Conservation (phyloP, 116 monocot species). For the Iris pallida region DNA sequence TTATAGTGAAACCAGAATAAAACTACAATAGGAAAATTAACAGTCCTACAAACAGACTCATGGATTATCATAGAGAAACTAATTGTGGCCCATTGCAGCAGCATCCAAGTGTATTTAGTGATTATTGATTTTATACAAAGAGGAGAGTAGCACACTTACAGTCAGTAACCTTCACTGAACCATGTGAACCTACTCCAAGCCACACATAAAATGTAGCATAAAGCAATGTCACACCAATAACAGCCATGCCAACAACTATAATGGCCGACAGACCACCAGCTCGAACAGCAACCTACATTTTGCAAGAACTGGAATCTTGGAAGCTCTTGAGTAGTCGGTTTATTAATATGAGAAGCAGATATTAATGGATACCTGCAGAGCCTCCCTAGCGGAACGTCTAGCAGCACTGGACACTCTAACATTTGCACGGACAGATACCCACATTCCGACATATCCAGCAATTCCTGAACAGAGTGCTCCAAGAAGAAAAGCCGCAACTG, state of each 20-base stretch:
- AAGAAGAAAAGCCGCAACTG: constrained; percentile 91
- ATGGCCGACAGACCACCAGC: constrained; percentile 99
- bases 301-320: constrained; percentile 8
- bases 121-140: not conserved
- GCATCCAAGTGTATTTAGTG: not conserved
- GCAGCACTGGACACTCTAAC: constrained; percentile 98
- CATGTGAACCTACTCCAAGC: constrained; percentile 79
- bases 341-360: not conserved
- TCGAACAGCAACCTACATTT: constrained; percentile 87
- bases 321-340: not conserved
- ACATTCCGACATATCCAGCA: constrained; percentile 99
- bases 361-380: constrained; percentile 68
- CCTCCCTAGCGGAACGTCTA: constrained; percentile 93
- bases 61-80: not conserved
- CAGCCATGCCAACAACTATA: constrained; percentile 99
- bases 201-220: constrained; percentile 94
- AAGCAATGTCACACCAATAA: constrained; percentile 83
- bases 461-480: constrained; percentile 96
- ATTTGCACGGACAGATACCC: constrained; percentile 99
- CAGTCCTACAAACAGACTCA: too few relatives aligned
- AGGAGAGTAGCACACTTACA: constrained; percentile 45
- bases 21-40: too few relatives aligned
- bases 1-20: too few relatives aligned
- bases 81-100: not conserved
- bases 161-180: constrained; percentile 94